Percentiles rank a stretch among this genome's conserved stretches.
phyloP scores from a whole-genome alignment of 371 early-diverging fungal genomes.

The Gilbertella persicaria region DNA sequence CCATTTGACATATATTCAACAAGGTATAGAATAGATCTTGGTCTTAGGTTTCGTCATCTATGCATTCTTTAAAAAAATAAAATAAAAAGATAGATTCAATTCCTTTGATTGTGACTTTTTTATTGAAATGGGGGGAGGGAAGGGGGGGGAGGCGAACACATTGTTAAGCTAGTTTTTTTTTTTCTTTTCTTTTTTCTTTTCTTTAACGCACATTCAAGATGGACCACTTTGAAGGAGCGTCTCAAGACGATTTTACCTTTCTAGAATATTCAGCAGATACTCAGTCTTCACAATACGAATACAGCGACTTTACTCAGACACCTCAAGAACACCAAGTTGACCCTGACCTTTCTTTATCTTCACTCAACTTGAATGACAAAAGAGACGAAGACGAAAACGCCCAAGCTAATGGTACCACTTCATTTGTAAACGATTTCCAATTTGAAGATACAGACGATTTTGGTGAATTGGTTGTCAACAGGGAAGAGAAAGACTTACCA shows the following conservation, averaged over 20 bases:
- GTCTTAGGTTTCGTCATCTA: no score
- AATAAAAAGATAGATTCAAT: no score
- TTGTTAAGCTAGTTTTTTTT: no score
- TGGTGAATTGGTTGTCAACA: conserved; percentile 37
- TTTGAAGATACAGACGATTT: conserved; percentile 54
- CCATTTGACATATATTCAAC: no score
- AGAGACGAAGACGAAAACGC: conserved; percentile 23
- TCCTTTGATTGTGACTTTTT: no score
- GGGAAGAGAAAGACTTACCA: conserved; percentile 68
- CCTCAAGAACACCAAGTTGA: conserved; percentile 33
- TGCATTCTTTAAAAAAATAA: no score
- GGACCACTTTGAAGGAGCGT: conserved; percentile 54
- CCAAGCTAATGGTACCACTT: conserved; percentile 27
- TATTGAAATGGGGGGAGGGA: no score
- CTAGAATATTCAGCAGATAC: conserved; percentile 59
- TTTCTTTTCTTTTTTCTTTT: conserved; percentile 6
- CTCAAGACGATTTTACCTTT: conserved; percentile 56
- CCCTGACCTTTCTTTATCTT: conserved; percentile 35
- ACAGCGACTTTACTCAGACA: conserved; percentile 54
- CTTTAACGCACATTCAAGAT: conserved; percentile 20
- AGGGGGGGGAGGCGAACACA: no score
- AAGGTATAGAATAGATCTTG: no score
- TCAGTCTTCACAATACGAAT: conserved; percentile 68
- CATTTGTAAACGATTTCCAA: conserved; percentile 41
- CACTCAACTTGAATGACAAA: conserved; percentile 25